Conservation (phyloP, 2,329 filamentous ascomycete genomes). For the Fusarium temperatum region DNA sequence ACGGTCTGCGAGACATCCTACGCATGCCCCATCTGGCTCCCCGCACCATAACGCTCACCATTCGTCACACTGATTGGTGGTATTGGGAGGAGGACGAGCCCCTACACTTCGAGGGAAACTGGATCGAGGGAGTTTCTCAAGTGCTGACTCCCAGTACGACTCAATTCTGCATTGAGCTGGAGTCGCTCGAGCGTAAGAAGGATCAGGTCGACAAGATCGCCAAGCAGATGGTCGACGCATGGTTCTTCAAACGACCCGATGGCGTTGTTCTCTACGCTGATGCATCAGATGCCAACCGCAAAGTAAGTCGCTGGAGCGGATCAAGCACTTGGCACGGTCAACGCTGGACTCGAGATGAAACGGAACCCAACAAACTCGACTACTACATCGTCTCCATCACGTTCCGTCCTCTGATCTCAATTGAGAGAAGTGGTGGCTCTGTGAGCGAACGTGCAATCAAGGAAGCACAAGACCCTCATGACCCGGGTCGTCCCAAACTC, state of each 20-base stretch:
- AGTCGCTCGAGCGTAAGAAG: conserved; percentile 57
- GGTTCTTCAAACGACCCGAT: conserved; percentile 44
- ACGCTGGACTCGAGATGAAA: conserved; percentile 56
- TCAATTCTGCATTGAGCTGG: conserved; percentile 56
- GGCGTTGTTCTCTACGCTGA: conserved; percentile 45
- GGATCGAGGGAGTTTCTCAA: conserved; percentile 45
- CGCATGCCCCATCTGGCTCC: conserved; percentile 45
- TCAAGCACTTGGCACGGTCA: conserved; percentile 51
- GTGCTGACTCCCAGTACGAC: conserved; percentile 47
- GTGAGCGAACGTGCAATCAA: conserved; percentile 15
- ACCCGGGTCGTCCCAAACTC: neutral
- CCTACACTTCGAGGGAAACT: conserved; percentile 48
- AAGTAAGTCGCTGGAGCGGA: conserved; percentile 54
- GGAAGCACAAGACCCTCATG: neutral
- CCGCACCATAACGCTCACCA: conserved; percentile 52
- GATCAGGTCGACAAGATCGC: conserved; percentile 57
- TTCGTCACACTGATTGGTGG: conserved; percentile 56
- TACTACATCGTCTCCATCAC: conserved; percentile 55
- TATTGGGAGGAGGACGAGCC: conserved; percentile 29
- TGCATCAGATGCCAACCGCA: conserved; percentile 29
- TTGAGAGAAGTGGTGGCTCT: conserved; percentile 32
- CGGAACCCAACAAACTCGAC: conserved; percentile 48
- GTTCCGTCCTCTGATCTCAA: conserved; percentile 40
- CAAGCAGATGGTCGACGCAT: conserved; percentile 29
- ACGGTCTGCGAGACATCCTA: conserved; percentile 42